Evolutionary conservation across 129 eudicot species (phyloP), one percentile per base, ranked within the genome.

Genomic region (Chrysanthemum seticuspe): DNA sequence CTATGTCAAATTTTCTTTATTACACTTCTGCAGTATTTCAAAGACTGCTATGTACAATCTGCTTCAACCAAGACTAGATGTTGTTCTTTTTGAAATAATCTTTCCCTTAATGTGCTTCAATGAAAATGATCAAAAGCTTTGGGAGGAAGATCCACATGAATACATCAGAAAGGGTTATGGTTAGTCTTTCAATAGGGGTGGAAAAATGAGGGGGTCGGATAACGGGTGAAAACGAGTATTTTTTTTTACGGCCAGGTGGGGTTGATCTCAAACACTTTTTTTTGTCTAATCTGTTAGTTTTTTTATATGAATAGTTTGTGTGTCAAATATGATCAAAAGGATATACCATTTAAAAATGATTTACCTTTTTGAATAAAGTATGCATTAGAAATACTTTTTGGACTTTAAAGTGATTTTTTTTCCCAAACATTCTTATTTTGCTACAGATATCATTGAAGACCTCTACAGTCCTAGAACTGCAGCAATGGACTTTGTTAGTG

Each of bases 131-230:
- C 98, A 93, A 81, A 85, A 76, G 67, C 96, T 93, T 65, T 93
- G 98, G 98, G 98, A 93, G 21, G 98, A 93, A 76, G 98, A 93
- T 78, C 98, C 98, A 3, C 97, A 93, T 72, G 98, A 93, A 78
- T 93, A 93, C 70, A 97, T 93, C 73, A 84, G 98, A 81, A 93
- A 93, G 86, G 98, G 97, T 61, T 93, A 93, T 81, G 98, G 98
- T 93, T 72, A 73, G 96, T 84, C 62, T 55, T 51, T 18, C 36
- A 40, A 2, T 40, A 40, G 47, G 8, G 10, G 47, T 7, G 47
- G 10, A 40, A 40, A 6, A 40, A 40, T 40, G 47, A 40, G 47
- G 47, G 44, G 47, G 10, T 40, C 10, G 47, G 44, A 36, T 40
- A 40, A 40, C 47, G 47, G 47, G 47, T 40, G 47, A 40, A 40